phyloP scores from a whole-genome alignment of 768 basidiomycete species.

The Leccinum uliginosum region DNA sequence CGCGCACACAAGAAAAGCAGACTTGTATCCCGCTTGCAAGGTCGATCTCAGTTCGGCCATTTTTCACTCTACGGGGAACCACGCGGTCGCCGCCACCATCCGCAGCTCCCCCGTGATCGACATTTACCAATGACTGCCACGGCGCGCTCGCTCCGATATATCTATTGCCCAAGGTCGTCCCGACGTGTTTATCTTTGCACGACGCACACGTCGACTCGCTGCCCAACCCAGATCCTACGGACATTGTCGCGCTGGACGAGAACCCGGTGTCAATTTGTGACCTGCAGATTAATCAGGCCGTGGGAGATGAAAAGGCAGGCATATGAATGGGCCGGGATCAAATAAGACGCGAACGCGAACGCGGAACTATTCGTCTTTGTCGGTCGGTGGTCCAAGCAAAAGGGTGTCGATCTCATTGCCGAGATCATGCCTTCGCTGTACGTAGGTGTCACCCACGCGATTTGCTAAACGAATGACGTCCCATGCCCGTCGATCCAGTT shows the following conservation, averaged over 20 bases:
- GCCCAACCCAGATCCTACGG: constrained; percentile 92
- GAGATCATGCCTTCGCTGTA: constrained; percentile 90
- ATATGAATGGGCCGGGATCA: constrained; percentile 93
- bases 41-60: constrained; percentile 94
- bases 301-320: constrained; percentile 89
- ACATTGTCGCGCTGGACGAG: constrained; percentile 89
- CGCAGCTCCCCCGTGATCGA: constrained; percentile 83
- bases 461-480: neutral
- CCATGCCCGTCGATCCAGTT: constrained; percentile 74
- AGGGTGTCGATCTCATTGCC: constrained; percentile 93
- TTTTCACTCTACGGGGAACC: constrained; percentile 99
- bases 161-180: constrained; percentile 85
- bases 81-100: constrained; percentile 90
- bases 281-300: constrained; percentile 71
- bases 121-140: constrained; percentile 95
- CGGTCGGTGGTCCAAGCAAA: constrained; percentile 97
- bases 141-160: constrained; percentile 90
- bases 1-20: constrained; percentile 57
- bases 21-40: constrained; percentile 96
- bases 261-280: constrained; percentile 65
- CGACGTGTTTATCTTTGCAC: constrained; percentile 87
- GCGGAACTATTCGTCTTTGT: constrained; percentile 94
- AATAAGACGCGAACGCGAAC: constrained; percentile 81
- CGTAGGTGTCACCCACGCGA: constrained; percentile 28
- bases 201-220: constrained; percentile 95